Evolutionary conservation across 176 grass and related monocot genomes (phyloP), one percentile per base, ranked within the genome.

Genomic region (Phoenix roebelenii): DNA sequence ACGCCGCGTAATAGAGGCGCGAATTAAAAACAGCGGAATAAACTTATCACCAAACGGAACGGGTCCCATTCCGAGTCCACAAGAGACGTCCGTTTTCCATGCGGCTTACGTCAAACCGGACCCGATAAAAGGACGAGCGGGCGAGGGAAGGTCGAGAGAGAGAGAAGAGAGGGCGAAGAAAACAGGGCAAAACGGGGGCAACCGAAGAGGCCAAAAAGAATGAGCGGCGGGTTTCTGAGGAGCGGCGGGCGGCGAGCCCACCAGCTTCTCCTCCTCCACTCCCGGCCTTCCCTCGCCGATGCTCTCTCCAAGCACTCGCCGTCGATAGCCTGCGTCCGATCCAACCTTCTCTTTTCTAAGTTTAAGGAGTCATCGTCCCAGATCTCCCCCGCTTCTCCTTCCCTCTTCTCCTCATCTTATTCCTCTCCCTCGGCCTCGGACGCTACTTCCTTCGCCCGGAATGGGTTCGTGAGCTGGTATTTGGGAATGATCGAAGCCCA

Each of bases 391-490:
- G 32, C 68, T 17, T 22, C 65, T 16, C 57, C 59, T 29, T 55
- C 72, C 10, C 12, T 60, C 4, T 0, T 22, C 0, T 16, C 56
- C 4, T 50, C 51, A 18, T 22, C 72, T 30, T 54, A 29, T 58
- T 49, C 69, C 3, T 48, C 23, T 18, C 7, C 64, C 6, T 4
- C 64, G 25, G 54, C 74, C 22, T 55, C 28, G 0, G 23, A 70
- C 0, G 15, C 71, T 12, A 56, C 69, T 18, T 44, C 49, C 7
- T 54, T 51, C 7, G 44, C 53, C 5, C 77, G 85, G 58, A 70
- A 22, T n/a, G 75, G 85, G 29, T 49, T 84, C 19, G 77, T 91
- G 17, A 51, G 66, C 58, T 97, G 84, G 84, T 97, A 91, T 64
- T 81, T 91, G 18, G 70, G 78, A 9, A 77, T 82, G 73, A 76